Percentiles rank a stretch among this genome's conserved stretches.
phyloP scores from a whole-genome alignment of 108 stramenopile species.

The Phaeodactylum tricornutum region DNA sequence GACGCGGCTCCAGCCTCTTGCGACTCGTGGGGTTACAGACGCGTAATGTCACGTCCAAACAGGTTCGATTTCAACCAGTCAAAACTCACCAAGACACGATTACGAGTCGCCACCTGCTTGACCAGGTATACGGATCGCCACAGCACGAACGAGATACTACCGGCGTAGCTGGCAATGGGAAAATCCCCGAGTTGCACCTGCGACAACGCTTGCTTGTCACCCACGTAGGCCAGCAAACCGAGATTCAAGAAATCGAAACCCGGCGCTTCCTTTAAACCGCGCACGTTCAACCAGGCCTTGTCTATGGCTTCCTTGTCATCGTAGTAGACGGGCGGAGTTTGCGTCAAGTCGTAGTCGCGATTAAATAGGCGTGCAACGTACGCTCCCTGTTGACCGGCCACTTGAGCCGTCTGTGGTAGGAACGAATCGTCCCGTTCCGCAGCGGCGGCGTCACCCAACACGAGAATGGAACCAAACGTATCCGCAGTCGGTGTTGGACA shows the following conservation, averaged over 20 bases:
- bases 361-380: conserved; percentile 52
- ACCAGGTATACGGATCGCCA: conserved; percentile 67
- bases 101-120: conserved; percentile 61
- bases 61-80: conserved; percentile 53
- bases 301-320: conserved; percentile 13
- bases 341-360: conserved; percentile 45
- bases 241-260: conserved; percentile 61
- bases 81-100: conserved; percentile 51
- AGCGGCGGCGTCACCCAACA: conserved; percentile 60
- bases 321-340: conserved; percentile 18
- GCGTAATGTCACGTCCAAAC: conserved; percentile 61
- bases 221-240: conserved; percentile 64
- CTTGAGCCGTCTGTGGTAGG: conserved; percentile 71
- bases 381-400: conserved; percentile 74
- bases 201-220: conserved; percentile 61
- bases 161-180: conserved; percentile 29
- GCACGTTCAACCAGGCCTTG: conserved; percentile 28
- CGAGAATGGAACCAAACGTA: conserved; percentile 38
- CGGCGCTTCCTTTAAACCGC: conserved; percentile 43
- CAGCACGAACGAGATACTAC: conserved; percentile 36
- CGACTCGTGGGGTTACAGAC: too few relatives aligned
- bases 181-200: conserved; percentile 64
- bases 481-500: conserved; percentile 20
- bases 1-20: too few relatives aligned
- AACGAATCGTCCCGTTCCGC: conserved; percentile 10